phyloP scores from a whole-genome alignment of 73 alveolate species.

The Paraurostyla sp. region DNA sequence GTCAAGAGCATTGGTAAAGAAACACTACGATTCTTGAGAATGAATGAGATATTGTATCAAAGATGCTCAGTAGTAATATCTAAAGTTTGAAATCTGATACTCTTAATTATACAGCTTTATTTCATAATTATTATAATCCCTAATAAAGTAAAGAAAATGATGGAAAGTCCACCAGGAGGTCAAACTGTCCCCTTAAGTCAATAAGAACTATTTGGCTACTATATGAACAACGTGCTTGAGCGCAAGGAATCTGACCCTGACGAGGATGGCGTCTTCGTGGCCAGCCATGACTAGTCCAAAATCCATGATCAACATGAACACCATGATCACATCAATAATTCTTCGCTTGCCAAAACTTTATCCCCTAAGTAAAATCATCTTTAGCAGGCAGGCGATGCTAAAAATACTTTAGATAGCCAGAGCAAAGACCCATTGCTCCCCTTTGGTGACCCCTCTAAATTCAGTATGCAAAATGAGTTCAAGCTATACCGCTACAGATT shows the following conservation, averaged over 20 bases:
- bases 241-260: slow-evolving; percentile 18
- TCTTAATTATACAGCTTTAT: no score
- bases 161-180: slow-evolving; percentile 29
- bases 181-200: slow-evolving; percentile 36
- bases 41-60: not conserved
- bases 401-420: not conserved
- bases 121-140: no score
- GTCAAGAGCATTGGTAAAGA: slow-evolving; percentile 58
- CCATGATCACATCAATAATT: not conserved
- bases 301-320: not conserved
- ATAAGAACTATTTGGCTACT: slow-evolving; percentile 50
- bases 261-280: slow-evolving; percentile 12
- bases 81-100: not conserved
- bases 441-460: slow-evolving; percentile 3
- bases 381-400: not conserved
- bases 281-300: not conserved
- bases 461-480: not conserved
- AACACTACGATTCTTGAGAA: slow-evolving; percentile 56
- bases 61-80: not conserved
- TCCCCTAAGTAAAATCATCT: not conserved
- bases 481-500: slow-evolving; percentile 51
- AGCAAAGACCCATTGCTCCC: slow-evolving; percentile 14
- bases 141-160: not conserved
- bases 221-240: slow-evolving; percentile 47
- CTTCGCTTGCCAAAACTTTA: not conserved